Evolutionary conservation across 495 filamentous ascomycete species (phyloP).

Genomic region (Sporormia fimetaria): DNA sequence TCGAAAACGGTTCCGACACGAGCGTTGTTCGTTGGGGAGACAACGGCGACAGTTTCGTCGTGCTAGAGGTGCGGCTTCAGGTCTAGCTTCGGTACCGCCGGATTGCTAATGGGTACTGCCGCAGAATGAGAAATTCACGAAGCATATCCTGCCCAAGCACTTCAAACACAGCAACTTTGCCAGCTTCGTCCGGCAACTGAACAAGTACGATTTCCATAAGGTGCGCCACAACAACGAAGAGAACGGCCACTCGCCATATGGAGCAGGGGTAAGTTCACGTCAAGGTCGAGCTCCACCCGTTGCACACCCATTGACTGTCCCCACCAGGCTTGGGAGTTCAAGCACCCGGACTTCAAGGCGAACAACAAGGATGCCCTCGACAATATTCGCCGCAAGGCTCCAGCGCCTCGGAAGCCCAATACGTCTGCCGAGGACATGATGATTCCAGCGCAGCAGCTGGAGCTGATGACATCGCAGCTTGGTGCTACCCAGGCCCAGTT

Average conservation of each 20-base stretch:
- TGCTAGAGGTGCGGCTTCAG: slow-evolving; percentile 63
- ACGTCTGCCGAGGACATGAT: slow-evolving; percentile 56
- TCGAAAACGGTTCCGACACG: slow-evolving; percentile 88
- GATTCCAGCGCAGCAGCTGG: slow-evolving; percentile 76
- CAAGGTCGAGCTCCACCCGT: not conserved
- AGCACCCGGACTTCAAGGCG: slow-evolving; percentile 89
- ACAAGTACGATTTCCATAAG: slow-evolving; percentile 99
- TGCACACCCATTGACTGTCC: slow-evolving; percentile 15
- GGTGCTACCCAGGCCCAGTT: slow-evolving; percentile 86
- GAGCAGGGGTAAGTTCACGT: slow-evolving; percentile 69
- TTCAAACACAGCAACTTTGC: slow-evolving; percentile 99
- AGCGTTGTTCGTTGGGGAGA: slow-evolving; percentile 93
- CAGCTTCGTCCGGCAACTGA: slow-evolving; percentile 94
- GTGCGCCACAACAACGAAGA: slow-evolving; percentile 95
- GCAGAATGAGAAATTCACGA: slow-evolving; percentile 97
- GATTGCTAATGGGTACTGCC: not conserved
- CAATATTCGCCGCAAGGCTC: slow-evolving; percentile 92
- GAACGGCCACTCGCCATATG: slow-evolving; percentile 80
- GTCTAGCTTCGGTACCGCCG: not conserved
- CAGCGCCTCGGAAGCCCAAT: slow-evolving; percentile 71
- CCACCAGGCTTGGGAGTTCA: slow-evolving; percentile 87
- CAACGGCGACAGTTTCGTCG: slow-evolving; percentile 90
- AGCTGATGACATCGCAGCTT: slow-evolving; percentile 76
- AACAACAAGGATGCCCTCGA: slow-evolving; percentile 95
- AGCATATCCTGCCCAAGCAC: slow-evolving; percentile 91